These are phyloP conservation scores for Syzygium syzygioides DNA, from an alignment of 441 rosid species.

Conservation along the genomic window DNA sequence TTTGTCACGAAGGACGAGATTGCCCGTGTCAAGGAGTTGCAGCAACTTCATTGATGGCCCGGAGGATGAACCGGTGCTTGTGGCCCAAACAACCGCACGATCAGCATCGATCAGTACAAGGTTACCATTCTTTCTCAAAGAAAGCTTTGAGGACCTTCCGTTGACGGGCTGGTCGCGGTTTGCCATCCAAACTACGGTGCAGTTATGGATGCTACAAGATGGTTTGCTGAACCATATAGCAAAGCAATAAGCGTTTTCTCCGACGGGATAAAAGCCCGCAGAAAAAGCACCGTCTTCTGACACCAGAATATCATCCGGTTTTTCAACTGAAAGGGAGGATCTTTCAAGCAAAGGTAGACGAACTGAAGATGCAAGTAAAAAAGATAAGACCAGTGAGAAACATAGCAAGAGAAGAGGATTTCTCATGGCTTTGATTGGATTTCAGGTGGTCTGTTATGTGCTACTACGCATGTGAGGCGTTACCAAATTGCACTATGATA, in stretches of 20 bases:
- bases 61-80: conserved; percentile 4
- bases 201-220: background rate
- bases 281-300: conserved; percentile 16
- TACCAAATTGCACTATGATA: background rate
- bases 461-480: background rate
- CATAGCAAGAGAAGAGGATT: background rate
- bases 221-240: conserved; percentile 21
- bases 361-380: background rate
- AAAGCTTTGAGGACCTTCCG: conserved; percentile 19
- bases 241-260: conserved; percentile 26
- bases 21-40: background rate
- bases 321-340: conserved; percentile 20
- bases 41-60: background rate
- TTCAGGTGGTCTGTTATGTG: background rate
- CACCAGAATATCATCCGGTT: conserved; percentile 3
- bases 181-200: conserved; percentile 33
- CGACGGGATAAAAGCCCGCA: conserved; percentile 25
- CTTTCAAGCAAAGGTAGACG: background rate
- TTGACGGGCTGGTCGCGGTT: conserved; percentile 30
- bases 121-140: conserved; percentile 13
- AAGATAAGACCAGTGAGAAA: background rate
- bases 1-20: background rate
- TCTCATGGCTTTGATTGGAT: background rate
- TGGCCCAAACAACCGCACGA: conserved; percentile 6
- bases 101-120: conserved; percentile 23